A percentile compares a stretch with the other conserved stretches of the same genome.
phyloP scores from a whole-genome alignment of 139 green algal genomes.

The Chlamydomonas urium region DNA sequence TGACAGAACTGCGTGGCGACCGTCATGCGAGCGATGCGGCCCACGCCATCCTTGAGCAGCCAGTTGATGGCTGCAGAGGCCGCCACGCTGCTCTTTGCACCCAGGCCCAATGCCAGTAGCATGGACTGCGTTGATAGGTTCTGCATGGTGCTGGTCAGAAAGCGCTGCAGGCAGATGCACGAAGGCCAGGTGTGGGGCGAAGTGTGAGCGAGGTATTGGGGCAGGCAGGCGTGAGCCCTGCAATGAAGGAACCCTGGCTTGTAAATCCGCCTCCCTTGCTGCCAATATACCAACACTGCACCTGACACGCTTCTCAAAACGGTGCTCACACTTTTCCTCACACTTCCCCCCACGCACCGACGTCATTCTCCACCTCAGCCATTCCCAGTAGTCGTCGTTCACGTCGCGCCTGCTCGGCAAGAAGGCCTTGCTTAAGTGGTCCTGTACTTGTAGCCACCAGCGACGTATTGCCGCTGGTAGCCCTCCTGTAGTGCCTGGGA shows the following conservation, averaged over 20 bases:
- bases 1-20: conserved; percentile 75
- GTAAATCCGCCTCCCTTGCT: too few species aligned
- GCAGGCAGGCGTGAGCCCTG: background rate
- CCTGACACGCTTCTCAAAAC: too few species aligned
- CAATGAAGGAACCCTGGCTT: background rate
- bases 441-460: background rate
- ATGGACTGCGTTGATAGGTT: conserved; percentile 85
- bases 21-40: conserved; percentile 68
- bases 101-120: conserved; percentile 87
- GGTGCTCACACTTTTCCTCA: background rate
- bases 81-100: conserved; percentile 57
- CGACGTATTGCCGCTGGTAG: background rate
- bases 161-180: conserved; percentile 53
- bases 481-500: background rate
- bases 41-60: conserved; percentile 82
- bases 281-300: too few species aligned
- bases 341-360: conserved; percentile 22
- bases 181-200: background rate
- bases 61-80: conserved; percentile 66
- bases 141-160: conserved; percentile 70
- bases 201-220: background rate
- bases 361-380: conserved; percentile 64
- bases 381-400: conserved; percentile 88
- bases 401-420: conserved; percentile 59
- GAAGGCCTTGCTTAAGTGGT: conserved; percentile 48